These are phyloP conservation scores for Nematodospora valgi DNA, from an alignment of 805 yeast species.

Conservation along the genomic window DNA sequence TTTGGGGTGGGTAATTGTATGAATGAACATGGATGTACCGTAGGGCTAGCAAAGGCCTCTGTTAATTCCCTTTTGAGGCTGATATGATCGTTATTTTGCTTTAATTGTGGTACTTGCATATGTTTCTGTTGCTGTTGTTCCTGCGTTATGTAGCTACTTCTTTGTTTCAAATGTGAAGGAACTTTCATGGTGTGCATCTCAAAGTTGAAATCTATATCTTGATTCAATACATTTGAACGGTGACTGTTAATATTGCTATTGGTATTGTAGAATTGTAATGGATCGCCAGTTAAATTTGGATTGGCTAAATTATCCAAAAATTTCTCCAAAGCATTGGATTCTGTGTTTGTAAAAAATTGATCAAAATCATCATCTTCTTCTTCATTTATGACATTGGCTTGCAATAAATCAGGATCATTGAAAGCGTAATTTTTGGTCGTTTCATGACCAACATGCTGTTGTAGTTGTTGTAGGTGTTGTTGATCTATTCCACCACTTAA, in stretches of 20 bases:
- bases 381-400: no score
- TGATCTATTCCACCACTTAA: constrained; percentile 5
- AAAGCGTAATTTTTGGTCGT: no score
- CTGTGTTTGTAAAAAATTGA: constrained; percentile 34
- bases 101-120: neutral
- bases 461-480: neutral
- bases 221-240: neutral
- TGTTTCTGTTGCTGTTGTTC: constrained; percentile 6
- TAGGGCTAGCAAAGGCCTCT: constrained; percentile 23
- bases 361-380: constrained; percentile 27
- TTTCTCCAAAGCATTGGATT: constrained; percentile 36
- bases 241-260: constrained; percentile 4
- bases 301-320: constrained; percentile 39
- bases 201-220: constrained; percentile 12
- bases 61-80: constrained; percentile 25
- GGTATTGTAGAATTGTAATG: constrained; percentile 28
- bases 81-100: constrained; percentile 14
- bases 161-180: constrained; percentile 3
- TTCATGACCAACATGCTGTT: no score
- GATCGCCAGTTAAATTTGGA: constrained; percentile 21
- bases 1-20: constrained; percentile 32
- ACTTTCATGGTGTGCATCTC: constrained; percentile 31
- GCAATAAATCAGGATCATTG: no score
- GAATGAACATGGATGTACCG: neutral
- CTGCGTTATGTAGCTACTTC: constrained; percentile 6